Conservation (phyloP, 768 basidiomycete genomes). For the Pleurotus tuber-regium region DNA sequence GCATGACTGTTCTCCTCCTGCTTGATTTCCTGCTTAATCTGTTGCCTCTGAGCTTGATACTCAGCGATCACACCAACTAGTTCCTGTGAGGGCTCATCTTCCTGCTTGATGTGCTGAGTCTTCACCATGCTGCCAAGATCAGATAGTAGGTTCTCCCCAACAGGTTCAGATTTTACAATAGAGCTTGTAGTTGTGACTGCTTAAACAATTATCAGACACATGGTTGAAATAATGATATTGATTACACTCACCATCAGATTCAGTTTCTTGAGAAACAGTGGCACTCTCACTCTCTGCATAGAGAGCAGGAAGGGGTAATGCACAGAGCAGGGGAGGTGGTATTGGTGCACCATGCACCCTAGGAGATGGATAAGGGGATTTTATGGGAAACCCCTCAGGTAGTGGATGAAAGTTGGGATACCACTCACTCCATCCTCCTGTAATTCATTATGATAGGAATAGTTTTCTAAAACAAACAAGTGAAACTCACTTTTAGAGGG, state of each 20-base stretch:
- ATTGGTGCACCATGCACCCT: background rate
- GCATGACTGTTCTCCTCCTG: background rate
- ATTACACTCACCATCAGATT: too few species aligned
- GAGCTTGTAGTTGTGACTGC: too few species aligned
- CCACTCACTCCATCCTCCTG: constrained; percentile 4
- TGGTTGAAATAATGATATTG: too few species aligned
- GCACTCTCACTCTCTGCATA: too few species aligned
- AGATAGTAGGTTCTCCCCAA: too few species aligned
- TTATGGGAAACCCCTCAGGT: constrained; percentile 1
- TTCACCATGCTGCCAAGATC: too few species aligned
- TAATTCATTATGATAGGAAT: background rate
- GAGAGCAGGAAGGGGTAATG: background rate
- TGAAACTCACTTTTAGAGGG: background rate
- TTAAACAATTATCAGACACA: too few species aligned
- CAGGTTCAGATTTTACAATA: too few species aligned
- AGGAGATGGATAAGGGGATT: constrained; percentile 1
- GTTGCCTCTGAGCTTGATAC: background rate
- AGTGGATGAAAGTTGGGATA: background rate
- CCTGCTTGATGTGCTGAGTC: too few species aligned
- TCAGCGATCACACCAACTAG: background rate
- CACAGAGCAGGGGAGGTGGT: background rate
- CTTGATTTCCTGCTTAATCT: background rate
- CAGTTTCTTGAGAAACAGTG: too few species aligned
- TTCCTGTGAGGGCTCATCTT: too few species aligned
- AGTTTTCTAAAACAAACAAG: too few species aligned